Conservation (phyloP, 208 protist genomes). For the Leishmania guyanensis region DNA sequence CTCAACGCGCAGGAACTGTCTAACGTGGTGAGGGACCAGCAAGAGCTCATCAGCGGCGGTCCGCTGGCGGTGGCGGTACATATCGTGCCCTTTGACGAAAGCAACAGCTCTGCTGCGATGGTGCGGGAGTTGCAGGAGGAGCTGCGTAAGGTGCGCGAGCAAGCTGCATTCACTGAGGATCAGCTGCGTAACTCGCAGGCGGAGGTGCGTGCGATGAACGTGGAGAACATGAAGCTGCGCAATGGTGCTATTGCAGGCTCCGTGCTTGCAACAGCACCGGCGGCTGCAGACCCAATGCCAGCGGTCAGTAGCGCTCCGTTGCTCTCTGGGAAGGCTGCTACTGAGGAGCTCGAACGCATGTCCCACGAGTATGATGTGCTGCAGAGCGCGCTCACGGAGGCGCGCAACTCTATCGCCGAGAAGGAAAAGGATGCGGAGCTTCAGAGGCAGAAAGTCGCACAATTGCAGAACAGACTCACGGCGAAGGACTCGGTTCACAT, state of each 20-base stretch:
- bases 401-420: slow-evolving; percentile 43
- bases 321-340: slow-evolving; percentile 9
- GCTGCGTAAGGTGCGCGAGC: slow-evolving; percentile 37
- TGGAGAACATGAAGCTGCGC: slow-evolving; percentile 28
- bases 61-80: slow-evolving; percentile 41
- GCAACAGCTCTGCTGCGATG: slow-evolving; percentile 17
- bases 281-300: background rate
- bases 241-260: slow-evolving; percentile 12
- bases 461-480: slow-evolving; percentile 25
- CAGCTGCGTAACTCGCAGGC: slow-evolving; percentile 22
- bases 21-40: slow-evolving; percentile 60
- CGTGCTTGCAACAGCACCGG: background rate
- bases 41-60: slow-evolving; percentile 60
- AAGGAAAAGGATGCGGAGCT: slow-evolving; percentile 56
- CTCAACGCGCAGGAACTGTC: slow-evolving; percentile 59
- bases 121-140: slow-evolving; percentile 48
- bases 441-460: slow-evolving; percentile 36
- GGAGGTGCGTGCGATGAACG: slow-evolving; percentile 17
- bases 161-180: slow-evolving; percentile 17
- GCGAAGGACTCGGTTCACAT: slow-evolving; percentile 24
- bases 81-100: slow-evolving; percentile 40
- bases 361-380: slow-evolving; percentile 44
- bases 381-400: slow-evolving; percentile 36
- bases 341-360: slow-evolving; percentile 23
- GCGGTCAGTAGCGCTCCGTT: background rate